These are phyloP conservation scores for Malus hybrid DNA, from an alignment of 331 rosid species.

Conservation along the genomic window DNA sequence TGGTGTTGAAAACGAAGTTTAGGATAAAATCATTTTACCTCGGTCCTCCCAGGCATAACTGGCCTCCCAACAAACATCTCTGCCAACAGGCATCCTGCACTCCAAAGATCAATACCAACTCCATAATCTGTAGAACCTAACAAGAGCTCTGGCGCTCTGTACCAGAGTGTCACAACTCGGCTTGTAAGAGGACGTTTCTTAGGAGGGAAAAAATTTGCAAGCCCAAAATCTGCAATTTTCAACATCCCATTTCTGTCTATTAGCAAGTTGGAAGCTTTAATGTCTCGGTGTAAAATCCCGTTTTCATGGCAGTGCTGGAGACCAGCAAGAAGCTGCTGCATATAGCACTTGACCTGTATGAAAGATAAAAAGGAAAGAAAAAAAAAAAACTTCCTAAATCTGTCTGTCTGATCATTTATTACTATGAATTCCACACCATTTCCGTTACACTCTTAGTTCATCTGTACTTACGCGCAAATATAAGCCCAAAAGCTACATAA, in stretches of 20 bases:
- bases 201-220: constrained; percentile 38
- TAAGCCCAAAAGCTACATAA: background rate
- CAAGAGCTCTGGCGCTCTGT: constrained; percentile 79
- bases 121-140: constrained; percentile 73
- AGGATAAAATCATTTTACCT: constrained; percentile 33
- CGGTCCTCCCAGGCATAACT: constrained; percentile 68
- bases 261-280: constrained; percentile 70
- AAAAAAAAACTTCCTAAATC: background rate
- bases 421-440: background rate
- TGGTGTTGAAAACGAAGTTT: background rate
- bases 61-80: constrained; percentile 68
- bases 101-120: constrained; percentile 78
- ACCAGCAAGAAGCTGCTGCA: constrained; percentile 69
- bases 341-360: constrained; percentile 60
- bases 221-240: constrained; percentile 82
- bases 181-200: constrained; percentile 43
- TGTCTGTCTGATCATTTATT: background rate
- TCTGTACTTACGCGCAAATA: background rate
- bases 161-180: constrained; percentile 82
- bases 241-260: constrained; percentile 54
- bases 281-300: constrained; percentile 60
- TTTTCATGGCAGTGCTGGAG: constrained; percentile 57
- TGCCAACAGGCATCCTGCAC: constrained; percentile 65
- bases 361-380: too few relatives aligned
- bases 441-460: too few relatives aligned